Percentiles rank a stretch among this genome's conserved stretches.
Conservation (phyloP, 2,329 filamentous ascomycete species). For the Fusarium albidum region DNA sequence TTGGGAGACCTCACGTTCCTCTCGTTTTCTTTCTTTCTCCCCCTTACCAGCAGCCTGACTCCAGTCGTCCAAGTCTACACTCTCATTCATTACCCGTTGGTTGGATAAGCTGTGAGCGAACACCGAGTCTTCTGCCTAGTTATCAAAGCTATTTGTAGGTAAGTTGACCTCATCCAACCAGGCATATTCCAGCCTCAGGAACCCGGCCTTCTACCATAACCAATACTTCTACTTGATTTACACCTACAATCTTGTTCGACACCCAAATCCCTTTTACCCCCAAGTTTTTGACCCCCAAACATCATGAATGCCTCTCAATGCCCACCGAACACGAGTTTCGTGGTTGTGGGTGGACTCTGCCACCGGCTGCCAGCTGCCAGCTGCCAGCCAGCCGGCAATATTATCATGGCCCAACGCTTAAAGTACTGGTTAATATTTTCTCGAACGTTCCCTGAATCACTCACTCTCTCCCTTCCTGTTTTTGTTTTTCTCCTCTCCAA, state of each 20-base stretch:
- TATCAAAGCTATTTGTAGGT: slow-evolving; percentile 12
- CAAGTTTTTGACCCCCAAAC: neutral
- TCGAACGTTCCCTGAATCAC: slow-evolving; percentile 29
- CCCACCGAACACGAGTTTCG: neutral
- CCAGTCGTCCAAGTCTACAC: slow-evolving; percentile 1
- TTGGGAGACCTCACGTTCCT: neutral
- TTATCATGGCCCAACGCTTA: neutral
- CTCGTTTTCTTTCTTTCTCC: neutral
- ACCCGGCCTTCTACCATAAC: no score
- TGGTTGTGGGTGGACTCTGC: slow-evolving; percentile 15
- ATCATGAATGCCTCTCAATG: neutral
- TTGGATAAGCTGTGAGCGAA: slow-evolving; percentile 5
- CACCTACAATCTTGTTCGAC: neutral
- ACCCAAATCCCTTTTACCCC: neutral
- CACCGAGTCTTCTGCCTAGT: neutral
- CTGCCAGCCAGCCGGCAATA: slow-evolving; percentile 15
- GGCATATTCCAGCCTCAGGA: no score
- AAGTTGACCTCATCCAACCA: neutral
- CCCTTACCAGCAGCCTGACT: neutral
- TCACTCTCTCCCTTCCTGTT: slow-evolving; percentile 1
- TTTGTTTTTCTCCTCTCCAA: neutral
- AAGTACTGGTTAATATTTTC: neutral
- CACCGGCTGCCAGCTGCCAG: slow-evolving; percentile 27
- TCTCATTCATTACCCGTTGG: slow-evolving; percentile 1
- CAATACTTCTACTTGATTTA: neutral